Base-by-base conservation (phyloP, 2,329 filamentous ascomycete genomes). In the Aspergillus neotritici region DNA sequence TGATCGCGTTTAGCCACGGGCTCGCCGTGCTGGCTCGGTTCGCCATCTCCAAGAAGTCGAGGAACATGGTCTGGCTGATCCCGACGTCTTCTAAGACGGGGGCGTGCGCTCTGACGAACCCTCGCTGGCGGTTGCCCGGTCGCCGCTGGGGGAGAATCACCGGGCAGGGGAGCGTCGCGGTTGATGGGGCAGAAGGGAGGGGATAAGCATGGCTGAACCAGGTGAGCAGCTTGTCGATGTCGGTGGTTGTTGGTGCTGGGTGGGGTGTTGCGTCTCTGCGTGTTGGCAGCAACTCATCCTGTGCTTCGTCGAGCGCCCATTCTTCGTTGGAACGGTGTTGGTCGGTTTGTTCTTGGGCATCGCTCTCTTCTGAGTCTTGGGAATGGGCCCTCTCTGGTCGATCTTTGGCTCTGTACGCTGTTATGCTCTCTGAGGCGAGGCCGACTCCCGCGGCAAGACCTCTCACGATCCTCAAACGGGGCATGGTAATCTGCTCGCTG, bases 101-200 rank as follows among this genome's bases (percentile, higher is more conserved):
- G 1, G 68, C 62, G 50, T 70, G 70, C 2, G 67, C 67, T 1
- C 58, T 56, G 37, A 69, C 56, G 30, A 70, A 70, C 1, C 66
- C 67, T 4, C 67, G 60, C 6, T 56, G 50, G n/a, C 60, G 61
- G 7, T 54, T 48, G 13, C 60, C 54, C 1, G 67, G 66, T 36
- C 67, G 54, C 1, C 65, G 60, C 46, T 70, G 67, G 0, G 67
- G 67, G 12, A 69, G 49, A n/a, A 68, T 58, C 13, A 69, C 66
- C 2, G 67, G 66, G 15, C 54, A 61, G 1, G 58, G 52, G 2
- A 68, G 47, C 9, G 34, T 40, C 5, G 49, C 14, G 2, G 34
- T 15, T 6, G 38, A 15, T 2, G 33, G 10, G 2, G 34, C 29
- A 0, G 51, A 42, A 15, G 51, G 49, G 13, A 33, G 40, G 9